Evolutionary conservation across 441 rosid species (phyloP).

Genomic region (Adansonia madagascariensis): DNA sequence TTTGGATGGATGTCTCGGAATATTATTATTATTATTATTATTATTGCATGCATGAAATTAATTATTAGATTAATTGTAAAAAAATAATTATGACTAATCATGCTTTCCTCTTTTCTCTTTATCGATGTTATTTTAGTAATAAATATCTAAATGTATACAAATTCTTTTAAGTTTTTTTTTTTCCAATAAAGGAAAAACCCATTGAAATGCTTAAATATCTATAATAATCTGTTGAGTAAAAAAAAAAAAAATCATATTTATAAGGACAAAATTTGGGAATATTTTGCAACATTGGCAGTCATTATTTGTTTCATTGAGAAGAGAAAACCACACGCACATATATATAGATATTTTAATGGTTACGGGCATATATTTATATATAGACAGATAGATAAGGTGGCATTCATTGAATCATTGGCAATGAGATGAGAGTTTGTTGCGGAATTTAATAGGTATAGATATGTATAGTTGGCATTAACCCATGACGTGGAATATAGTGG

Average conservation of each 20-base stretch:
- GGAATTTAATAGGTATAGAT: neutral
- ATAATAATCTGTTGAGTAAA: too few species aligned
- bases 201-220: too few species aligned
- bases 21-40: neutral
- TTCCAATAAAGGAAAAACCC: too few species aligned
- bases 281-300: neutral
- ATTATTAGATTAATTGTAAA: neutral
- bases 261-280: neutral
- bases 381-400: neutral
- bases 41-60: neutral
- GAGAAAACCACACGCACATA: too few species aligned
- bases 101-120: neutral
- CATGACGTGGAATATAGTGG: neutral
- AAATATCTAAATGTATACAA: too few species aligned
- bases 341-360: neutral
- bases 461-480: neutral
- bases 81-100: neutral
- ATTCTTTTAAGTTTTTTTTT: too few species aligned
- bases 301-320: too few species aligned
- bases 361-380: too few species aligned
- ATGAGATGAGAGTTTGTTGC: conserved; percentile 9
- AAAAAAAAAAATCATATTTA: too few species aligned
- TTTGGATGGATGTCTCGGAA: neutral
- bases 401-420: neutral
- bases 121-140: too few species aligned